Conservation (phyloP, 140 eudicot genomes). For the Cichorium intybus region DNA sequence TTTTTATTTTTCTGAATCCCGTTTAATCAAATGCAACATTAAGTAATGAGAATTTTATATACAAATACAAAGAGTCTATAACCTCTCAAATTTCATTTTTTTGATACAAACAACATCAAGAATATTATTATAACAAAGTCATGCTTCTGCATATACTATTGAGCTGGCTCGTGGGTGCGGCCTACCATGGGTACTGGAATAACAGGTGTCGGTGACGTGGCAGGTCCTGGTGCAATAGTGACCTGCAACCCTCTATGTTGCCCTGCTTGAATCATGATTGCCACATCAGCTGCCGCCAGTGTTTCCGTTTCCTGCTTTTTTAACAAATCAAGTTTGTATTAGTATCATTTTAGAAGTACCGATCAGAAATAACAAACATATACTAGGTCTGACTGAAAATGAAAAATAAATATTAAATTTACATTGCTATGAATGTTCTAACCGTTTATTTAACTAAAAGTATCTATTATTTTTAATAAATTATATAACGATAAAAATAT, state of each 20-base stretch:
- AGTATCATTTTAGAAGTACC: too few species aligned
- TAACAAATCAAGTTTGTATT: too few species aligned
- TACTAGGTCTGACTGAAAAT: too few species aligned
- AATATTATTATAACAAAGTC: not conserved
- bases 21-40: not conserved
- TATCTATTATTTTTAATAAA: too few species aligned
- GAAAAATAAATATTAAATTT: too few species aligned
- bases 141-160: conserved; percentile 18
- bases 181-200: conserved; percentile 30
- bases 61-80: conserved; percentile 8
- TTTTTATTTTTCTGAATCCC: conserved; percentile 8
- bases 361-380: too few species aligned
- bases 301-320: conserved; percentile 67
- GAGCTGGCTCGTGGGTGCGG: conserved; percentile 38
- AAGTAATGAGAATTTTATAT: conserved; percentile 7
- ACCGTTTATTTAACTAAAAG: too few species aligned
- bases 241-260: conserved; percentile 71
- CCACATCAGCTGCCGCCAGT: conserved; percentile 66
- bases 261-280: conserved; percentile 65
- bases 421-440: too few species aligned
- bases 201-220: conserved; percentile 31
- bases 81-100: conserved; percentile 13
- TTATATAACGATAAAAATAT: too few species aligned
- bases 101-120: conserved; percentile 15
- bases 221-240: conserved; percentile 55